A percentile compares a stretch with the other conserved stretches of the same genome.
phyloP scores from a whole-genome alignment of 2,329 filamentous ascomycete species.

The Phaeophleospora eucalypticola region DNA sequence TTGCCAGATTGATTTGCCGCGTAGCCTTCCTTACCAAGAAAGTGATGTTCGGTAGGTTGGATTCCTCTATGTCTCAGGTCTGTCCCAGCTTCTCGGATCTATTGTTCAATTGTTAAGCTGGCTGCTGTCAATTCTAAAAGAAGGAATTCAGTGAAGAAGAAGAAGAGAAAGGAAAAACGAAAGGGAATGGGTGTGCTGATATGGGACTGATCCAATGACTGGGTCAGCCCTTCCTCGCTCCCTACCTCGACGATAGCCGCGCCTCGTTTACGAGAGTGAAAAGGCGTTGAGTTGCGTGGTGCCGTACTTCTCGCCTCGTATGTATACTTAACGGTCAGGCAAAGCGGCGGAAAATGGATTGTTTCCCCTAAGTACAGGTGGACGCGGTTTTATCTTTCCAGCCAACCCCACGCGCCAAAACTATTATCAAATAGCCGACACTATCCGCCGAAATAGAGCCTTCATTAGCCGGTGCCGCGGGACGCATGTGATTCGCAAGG shows the following conservation, averaged over 20 bases:
- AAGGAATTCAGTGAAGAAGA: neutral
- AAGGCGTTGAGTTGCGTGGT: neutral
- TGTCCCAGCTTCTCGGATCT: neutral
- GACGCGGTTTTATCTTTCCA: conserved; percentile 5
- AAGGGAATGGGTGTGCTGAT: conserved; percentile 3
- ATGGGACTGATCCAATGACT: too few species aligned
- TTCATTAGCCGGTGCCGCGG: neutral
- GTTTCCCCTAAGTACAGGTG: conserved; percentile 16
- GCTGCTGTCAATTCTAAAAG: neutral
- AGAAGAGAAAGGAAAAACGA: neutral
- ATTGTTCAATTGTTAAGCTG: neutral
- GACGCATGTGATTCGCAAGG: neutral
- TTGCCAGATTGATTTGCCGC: too few species aligned
- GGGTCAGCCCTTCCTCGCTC: neutral
- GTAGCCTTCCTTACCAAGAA: too few species aligned
- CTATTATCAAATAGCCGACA: conserved; percentile 4
- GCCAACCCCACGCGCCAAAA: conserved; percentile 1
- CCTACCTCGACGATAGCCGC: neutral
- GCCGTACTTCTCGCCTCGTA: neutral
- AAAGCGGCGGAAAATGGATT: neutral
- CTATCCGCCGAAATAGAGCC: neutral
- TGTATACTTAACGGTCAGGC: conserved; percentile 5
- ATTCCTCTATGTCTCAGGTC: too few species aligned
- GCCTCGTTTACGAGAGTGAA: conserved; percentile 2
- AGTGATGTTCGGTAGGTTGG: too few species aligned